A percentile compares a stretch with the other conserved stretches of the same genome.
Conservation (phyloP, 768 basidiomycete species). For the Pisolithus orientalis region DNA sequence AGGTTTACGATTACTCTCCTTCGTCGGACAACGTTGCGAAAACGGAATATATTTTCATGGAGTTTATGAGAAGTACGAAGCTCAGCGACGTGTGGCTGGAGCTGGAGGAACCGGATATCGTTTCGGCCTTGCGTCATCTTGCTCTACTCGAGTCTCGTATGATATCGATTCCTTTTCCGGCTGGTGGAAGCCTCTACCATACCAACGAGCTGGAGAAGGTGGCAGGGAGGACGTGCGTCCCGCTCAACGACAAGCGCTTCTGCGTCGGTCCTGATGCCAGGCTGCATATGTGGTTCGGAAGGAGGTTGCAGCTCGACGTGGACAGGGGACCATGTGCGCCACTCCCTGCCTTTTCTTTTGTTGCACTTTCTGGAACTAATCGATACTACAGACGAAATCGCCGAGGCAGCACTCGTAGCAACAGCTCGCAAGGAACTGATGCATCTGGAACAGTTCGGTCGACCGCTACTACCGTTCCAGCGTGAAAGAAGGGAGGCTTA, state of each 20-base stretch:
- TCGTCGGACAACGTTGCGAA: conserved; percentile 19
- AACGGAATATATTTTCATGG: conserved; percentile 27
- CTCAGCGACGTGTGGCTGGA: conserved; percentile 27
- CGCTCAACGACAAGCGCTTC: conserved; percentile 35
- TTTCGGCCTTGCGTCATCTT: conserved; percentile 39
- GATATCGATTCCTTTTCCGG: conserved; percentile 44
- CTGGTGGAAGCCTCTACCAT: conserved; percentile 48
- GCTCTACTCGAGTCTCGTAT: conserved; percentile 40
- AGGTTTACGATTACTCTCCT: conserved; percentile 26
- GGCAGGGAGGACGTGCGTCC: conserved; percentile 27
- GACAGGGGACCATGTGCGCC: conserved; percentile 47
- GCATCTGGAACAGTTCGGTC: background rate
- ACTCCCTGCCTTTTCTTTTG: conserved; percentile 26
- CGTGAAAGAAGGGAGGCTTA: conserved; percentile 32
- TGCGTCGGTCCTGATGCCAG: conserved; percentile 41
- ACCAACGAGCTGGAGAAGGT: conserved; percentile 38
- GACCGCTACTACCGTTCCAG: background rate
- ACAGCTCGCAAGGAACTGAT: background rate
- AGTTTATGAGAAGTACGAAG: conserved; percentile 27
- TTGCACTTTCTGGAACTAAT: background rate
- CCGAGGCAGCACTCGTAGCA: background rate
- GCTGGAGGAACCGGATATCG: conserved; percentile 32
- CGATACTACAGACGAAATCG: background rate
- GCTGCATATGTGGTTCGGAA: conserved; percentile 41
- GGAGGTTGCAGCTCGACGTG: conserved; percentile 43